Evolutionary conservation across 805 yeast species (phyloP).

Genomic region (Scheffersomyces ergatensis): DNA sequence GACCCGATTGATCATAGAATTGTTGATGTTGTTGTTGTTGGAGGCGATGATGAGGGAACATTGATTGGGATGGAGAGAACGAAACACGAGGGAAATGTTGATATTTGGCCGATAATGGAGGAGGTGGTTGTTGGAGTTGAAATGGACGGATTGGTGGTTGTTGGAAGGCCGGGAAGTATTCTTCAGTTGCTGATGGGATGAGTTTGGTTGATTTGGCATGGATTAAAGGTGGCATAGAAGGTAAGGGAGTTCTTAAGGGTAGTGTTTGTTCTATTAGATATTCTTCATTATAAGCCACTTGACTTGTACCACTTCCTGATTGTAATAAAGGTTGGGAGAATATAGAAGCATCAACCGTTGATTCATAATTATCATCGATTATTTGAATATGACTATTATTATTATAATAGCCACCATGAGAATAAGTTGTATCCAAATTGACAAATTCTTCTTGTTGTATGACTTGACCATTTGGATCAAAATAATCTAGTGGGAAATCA

Average conservation of each 20-base stretch:
- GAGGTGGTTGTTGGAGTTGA: slow-evolving; percentile 3
- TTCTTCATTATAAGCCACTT: slow-evolving; percentile 43
- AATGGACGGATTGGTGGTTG: too few relatives aligned
- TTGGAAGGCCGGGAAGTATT: slow-evolving; percentile 14
- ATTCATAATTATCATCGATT: slow-evolving; percentile 18
- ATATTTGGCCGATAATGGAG: slow-evolving; percentile 23
- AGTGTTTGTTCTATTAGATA: slow-evolving; percentile 51
- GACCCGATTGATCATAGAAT: not conserved
- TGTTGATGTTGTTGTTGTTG: too few relatives aligned
- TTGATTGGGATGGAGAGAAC: not conserved
- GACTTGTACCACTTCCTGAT: slow-evolving; percentile 19
- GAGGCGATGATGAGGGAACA: not conserved
- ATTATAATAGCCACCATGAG: slow-evolving; percentile 2
- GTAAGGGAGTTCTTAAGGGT: slow-evolving; percentile 34
- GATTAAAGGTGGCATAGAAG: slow-evolving; percentile 7
- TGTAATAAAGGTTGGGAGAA: slow-evolving; percentile 13
- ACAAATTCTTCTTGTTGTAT: slow-evolving; percentile 15
- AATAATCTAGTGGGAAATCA: slow-evolving; percentile 72
- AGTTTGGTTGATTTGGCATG: not conserved
- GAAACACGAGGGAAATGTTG: slow-evolving; percentile 15
- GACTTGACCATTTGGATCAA: slow-evolving; percentile 33
- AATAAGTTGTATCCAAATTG: slow-evolving; percentile 16
- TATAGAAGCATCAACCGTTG: slow-evolving; percentile 13
- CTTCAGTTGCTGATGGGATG: slow-evolving; percentile 10
- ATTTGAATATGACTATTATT: not conserved